Base-by-base conservation (phyloP, 208 protist species). In the Leishmania gerbilli region DNA sequence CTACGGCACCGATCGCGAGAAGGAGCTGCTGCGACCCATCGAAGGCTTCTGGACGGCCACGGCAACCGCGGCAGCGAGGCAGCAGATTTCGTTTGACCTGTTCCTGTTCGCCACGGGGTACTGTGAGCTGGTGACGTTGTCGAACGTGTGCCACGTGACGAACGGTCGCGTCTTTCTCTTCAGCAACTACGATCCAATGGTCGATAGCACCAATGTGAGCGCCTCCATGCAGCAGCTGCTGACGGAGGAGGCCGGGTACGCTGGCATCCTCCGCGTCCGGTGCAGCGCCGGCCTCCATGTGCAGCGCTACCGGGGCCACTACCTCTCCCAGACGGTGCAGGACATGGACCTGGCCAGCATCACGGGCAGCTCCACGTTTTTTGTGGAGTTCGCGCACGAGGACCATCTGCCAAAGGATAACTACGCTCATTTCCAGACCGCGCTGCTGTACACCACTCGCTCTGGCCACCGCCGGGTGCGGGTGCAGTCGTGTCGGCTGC, bases 381-480 rank as follows among this genome's bases (percentile, higher is more conserved):
- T 90, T 77, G 95, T 98, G 15, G 95, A 98, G 80, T 92, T 99
- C 75, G 90, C 94, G n/a, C 95, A 98, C 81, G 96, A 98, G 79
- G 89, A 88, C 53, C 91, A 82, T 58, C 78, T 97, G 72, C 88
- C 92, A 60, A 94, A 87, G 78, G 90, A 90, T 37, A 81, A 77
- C 49, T 92, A 94, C 80, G 90, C 88, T 1, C 95, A 95, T 83
- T 93, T 98, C 83, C 98, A 99, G 89, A 83, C 81, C 15, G 97
- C 97, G 40, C 83, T 99, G 55, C 92, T 99, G 31, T 99, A 99
- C 88, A 99, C 98, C 24, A 97, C 95, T 15, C 86, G 90, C 79
- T 87, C 74, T 19, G 98, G 98, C 37, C 82, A 93, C 47, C 89
- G 98, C 24, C 95, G 95, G 7, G 91, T 99, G 51, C 95, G 98